Base-by-base conservation (phyloP, 2,329 filamentous ascomycete species). In the Boeremia lycopersici region DNA sequence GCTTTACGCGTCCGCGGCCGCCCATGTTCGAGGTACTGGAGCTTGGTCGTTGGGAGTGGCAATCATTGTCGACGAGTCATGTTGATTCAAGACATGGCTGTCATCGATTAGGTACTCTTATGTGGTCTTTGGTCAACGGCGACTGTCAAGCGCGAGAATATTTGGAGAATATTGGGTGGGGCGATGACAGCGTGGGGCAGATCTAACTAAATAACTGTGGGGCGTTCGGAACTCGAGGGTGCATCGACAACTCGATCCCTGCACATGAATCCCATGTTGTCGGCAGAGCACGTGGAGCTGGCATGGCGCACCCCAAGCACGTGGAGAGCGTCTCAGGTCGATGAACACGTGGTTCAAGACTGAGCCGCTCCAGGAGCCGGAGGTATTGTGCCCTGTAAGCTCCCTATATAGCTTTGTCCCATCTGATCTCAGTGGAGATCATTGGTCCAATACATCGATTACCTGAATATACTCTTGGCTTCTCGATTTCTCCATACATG, bases 1-100 rank as follows among this genome's bases (percentile, higher is more conserved):
- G 63, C 56, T 73, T 74, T 50, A 70, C 63, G 46, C 68, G 64
- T 48, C 63, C 53, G 46, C 51, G 53, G 19, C 55, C 57, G 13
- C 40, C 52, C 52, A 55, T 55, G 8, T 46, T 55, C 31, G 28
- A 38, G 9, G 15, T 35, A 11, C 9, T 31, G 19, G 12, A 19
- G n/a, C n/a, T 13, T 15, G 36, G 8, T 9, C 25, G 31, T 38
- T 13, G 7, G 12, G 9, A 5, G 17, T 31, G 26, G 19, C 26
- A 11, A 23, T 23, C 46, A 50, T 55, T 3, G 8, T 49, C 34
- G 19, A 17, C 46, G 52, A 50, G 35, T 50, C 52, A 41, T 50
- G 41, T 29, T 17, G 19, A 6, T 4, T 34, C 23, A 45, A 19
- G 40, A 12, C 34, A 44, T 41, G 12, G 11, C 43, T 19, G 38